Base-by-base conservation (phyloP, 2,329 filamentous ascomycete species). In the Xylariaceae sp. region DNA sequence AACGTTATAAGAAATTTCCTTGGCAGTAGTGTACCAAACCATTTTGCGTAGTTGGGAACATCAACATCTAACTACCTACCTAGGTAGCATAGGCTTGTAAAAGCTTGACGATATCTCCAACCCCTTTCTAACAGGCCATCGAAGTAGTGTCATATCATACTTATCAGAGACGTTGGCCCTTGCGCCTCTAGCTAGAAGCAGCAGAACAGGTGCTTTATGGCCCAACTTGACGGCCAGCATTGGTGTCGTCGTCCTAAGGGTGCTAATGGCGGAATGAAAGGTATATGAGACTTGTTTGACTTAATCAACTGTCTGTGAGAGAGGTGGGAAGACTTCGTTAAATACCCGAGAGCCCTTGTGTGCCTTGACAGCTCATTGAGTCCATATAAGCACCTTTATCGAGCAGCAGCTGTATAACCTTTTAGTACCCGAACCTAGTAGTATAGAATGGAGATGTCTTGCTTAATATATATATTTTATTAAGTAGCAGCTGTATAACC, bases 321-420 rank as follows among this genome's bases (percentile, higher is more conserved):
- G n/a, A n/a, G n/a, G n/a, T n/a, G n/a, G n/a, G n/a, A n/a, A n/a
- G n/a, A n/a, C n/a, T n/a, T n/a, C n/a, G n/a, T n/a, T n/a, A n/a
- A n/a, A n/a, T n/a, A n/a, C n/a, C n/a, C n/a, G n/a, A n/a, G n/a
- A n/a, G n/a, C n/a, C n/a, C n/a, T n/a, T n/a, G n/a, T n/a, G n/a
- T n/a, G n/a, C n/a, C n/a, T n/a, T n/a, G n/a, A n/a, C n/a, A n/a
- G n/a, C n/a, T n/a, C n/a, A n/a, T n/a, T 12, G 12, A 23, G 26
- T 50, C 4, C 17, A 52, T 7, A 2, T 34, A 4, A 9, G 26
- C 26, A 8, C 53, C 3, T 70, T 68, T 1, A 67, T 62, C 2
- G 52, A 9, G 52, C 5, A 55, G 37, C 9, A 48, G 26, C 16
- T 26, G 1, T 11, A 41, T 16, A 24, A 6, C 19, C 33, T 54